Evolutionary conservation across 2,329 filamentous ascomycete species (phyloP), one percentile per base, ranked within the genome.

Genomic region (Stagonosporopsis vannaccii): DNA sequence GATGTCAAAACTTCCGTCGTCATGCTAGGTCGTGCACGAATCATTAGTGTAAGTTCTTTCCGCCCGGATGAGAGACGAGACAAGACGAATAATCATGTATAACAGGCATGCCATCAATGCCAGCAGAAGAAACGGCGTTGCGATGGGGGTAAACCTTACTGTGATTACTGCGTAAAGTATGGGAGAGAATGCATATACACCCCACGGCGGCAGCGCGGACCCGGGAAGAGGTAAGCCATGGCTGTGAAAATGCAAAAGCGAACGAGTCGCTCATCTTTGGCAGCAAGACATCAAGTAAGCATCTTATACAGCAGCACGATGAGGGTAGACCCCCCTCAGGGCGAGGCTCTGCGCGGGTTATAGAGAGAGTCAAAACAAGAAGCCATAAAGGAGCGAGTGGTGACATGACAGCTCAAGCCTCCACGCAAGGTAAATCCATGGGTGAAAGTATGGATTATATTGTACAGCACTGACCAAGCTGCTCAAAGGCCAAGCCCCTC

Each of bases 21-120:
- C 22, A 41, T 41, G 39, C 4, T n/a, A 8, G 23, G 25, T 2
- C 19, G 28, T 26, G 42, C 42, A 32, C 47, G 47, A 40, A 50
- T 32, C 6, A n/a, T 26, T 9, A 50, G 20, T 42, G 47, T 40
- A 50, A 50, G 47, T 15, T 2, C 23, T 22, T 23, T 22, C 20
- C 19, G 19, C 36, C 35, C 19, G 15, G 20, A 39, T 32, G 3
- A 2, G 4, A 19, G 19, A n/a, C n/a, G 20, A 25, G 9, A 15
- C 9, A 40, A 39, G 15, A 17, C 33, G 30, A 40, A 51, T 20
- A 3, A 13, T 25, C 22, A n/a, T 22, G n/a, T 26, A 9, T 22
- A 12, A 41, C 22, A 45, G 32, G 40, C 49, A 36, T 52, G 47
- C 33, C 41, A 39, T 20, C 41, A 53, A 32, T 53, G 50, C 33